Evolutionary conservation across 768 basidiomycete species (phyloP), one percentile per base, ranked within the genome.

Genomic region (Phlegmacium glaucopus): DNA sequence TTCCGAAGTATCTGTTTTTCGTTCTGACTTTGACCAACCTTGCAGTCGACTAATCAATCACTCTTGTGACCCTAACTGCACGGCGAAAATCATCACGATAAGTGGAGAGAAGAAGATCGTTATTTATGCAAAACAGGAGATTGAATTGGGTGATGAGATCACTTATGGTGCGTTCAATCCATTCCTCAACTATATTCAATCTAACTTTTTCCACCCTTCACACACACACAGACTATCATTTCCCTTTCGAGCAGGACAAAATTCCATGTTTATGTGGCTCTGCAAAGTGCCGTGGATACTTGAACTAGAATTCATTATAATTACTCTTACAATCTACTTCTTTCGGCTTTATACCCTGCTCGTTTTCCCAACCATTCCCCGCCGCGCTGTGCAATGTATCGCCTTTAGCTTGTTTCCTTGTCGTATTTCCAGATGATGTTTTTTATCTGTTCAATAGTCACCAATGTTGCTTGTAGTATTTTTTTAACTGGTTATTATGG

Each of bases 191-290:
- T 12, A 26, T 22, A 42, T 9, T 37, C 10, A 37, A 5, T 29
- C 15, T 35, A 29, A 28, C 8, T n/a, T n/a, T n/a, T n/a, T n/a
- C n/a, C n/a, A 13, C 30, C 30, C 30, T 32, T 45, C 39, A 30
- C 13, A 11, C 43, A 36, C 42, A 4, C 17, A 29, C 61, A 94
- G 94, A 99, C 73, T 99, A 99, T 70, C 94, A 98, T 69, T 99
- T 99, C 75, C 95, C 96, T 37, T 88, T 96, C 63, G 96, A 99
- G 71, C 91, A 96, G 68, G 93, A 94, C 73, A 94, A 95, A 75
- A 94, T 94, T 59, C 88, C 88, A 47, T 94, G 92, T 74, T 75
- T 94, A 22, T 95, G 92, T 61, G 87, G 94, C 58, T 88, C 92
- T 59, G 74, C 77, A 55, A 89, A 88, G 70, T 97, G 94, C 71